phyloP scores from a whole-genome alignment of 768 basidiomycete species.

The Mycena floridula region DNA sequence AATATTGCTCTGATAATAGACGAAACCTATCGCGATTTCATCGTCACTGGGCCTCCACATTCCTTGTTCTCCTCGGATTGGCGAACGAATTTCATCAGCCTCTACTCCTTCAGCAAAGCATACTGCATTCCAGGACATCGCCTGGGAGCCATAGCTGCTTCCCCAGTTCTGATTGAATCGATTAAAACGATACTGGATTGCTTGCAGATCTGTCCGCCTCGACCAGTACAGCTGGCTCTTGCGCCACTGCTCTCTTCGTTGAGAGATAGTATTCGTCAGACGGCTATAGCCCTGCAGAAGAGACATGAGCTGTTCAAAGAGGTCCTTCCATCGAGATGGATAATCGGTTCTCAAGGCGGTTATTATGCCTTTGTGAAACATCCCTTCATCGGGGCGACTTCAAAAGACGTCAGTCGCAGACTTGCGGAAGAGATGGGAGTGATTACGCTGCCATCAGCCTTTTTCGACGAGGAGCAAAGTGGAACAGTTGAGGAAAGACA shows the following conservation, averaged over 20 bases:
- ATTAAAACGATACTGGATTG: constrained; percentile 62
- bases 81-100: constrained; percentile 56
- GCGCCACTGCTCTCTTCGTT: constrained; percentile 47
- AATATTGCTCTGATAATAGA: constrained; percentile 72
- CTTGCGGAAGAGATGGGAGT: constrained; percentile 62
- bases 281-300: constrained; percentile 38
- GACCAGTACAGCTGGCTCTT: constrained; percentile 66
- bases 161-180: constrained; percentile 41
- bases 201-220: constrained; percentile 75
- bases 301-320: constrained; percentile 54
- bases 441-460: constrained; percentile 56
- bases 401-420: constrained; percentile 48
- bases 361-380: constrained; percentile 78
- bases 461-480: constrained; percentile 40
- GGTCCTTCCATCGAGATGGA: constrained; percentile 49
- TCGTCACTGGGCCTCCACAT: constrained; percentile 47
- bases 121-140: constrained; percentile 81
- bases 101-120: constrained; percentile 80
- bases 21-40: constrained; percentile 85
- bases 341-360: constrained; percentile 57
- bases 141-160: constrained; percentile 65
- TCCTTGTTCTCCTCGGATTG: constrained; percentile 48
- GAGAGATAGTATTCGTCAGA: constrained; percentile 43
- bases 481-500: constrained; percentile 28
- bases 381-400: constrained; percentile 43